Base-by-base conservation (phyloP, 2,329 filamentous ascomycete species). In the Penicillium sp. region DNA sequence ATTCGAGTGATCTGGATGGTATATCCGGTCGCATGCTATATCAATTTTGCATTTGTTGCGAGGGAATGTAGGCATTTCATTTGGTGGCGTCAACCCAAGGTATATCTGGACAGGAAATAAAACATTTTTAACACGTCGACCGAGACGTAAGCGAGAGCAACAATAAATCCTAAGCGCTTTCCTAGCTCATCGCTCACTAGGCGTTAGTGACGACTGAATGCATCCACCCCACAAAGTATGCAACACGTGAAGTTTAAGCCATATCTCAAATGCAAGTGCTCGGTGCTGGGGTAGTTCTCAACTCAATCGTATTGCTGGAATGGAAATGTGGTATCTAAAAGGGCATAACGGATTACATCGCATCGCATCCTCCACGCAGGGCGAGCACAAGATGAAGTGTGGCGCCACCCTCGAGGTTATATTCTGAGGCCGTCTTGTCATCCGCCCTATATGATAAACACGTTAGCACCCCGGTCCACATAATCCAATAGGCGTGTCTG, bases 371-470 rank as follows among this genome's bases (percentile, higher is more conserved):
- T 55, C 95, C 95, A 73, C 95, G 87, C 60, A 99, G 87, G 44
- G 95, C 96, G 65, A 99, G 88, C 51, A 99, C 95, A 72, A 99
- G 82, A 83, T 99, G 95, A 67, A 99, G 83, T 35, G 93, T 99
- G 61, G 92, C 91, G 57, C 95, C 95, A 54, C 92, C 92, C 75
- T 95, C 90, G 61, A 99, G 90, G 63, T 86, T 86, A 76, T 98
- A 98, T 69, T 98, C 93, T 54, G 84, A 81, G 7, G 95, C 93
- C 11, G 92, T 93, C 79, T 96, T 96, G 69, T 98, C 93, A 74
- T 99, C 95, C 72, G 88, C 87, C 92, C 93, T 98, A 63, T 35
- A 44, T 54, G 31, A n/a, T 9, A 8, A 48, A 48, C 2, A 35
- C 13, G 8, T 53, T 23, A 54, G 52, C 10, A 14, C 4, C 4